Evolutionary conservation across 2,329 filamentous ascomycete genomes (phyloP), one percentile per base, ranked within the genome.

Genomic region (Colletotrichum orchidophilum): DNA sequence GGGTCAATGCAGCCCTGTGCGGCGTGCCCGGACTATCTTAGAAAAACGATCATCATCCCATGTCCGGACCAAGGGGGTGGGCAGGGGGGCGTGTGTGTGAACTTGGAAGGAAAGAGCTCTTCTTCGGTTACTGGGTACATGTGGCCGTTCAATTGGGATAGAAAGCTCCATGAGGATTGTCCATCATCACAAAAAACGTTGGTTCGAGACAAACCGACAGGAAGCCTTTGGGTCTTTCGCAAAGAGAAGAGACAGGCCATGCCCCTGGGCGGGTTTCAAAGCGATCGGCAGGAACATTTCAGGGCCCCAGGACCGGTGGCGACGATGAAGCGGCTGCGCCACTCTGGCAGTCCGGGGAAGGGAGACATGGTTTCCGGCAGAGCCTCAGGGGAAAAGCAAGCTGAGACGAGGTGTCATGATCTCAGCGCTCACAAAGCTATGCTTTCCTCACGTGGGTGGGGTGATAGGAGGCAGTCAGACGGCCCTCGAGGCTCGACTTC

Each of bases 331-430:
- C 18, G 53, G 46, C 64, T 71, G 63, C 64, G 64, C 69, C 69
- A 59, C 52, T 6, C 46, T 42, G 53, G 15, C 53, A 59, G 65
- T 63, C 64, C 64, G 69, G 69, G 69, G 64, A 71, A 65, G 61
- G 35, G 27, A 26, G 39, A 35, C 64, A 69, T 31, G 52, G 58
- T 69, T 67, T 69, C 64, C 69, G 64, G 59, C 69, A 71, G 69
- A 71, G 69, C 69, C 69, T 71, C 69, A 53, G 46, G 33, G 39
- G 58, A 13, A 29, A 39, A n/a, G 21, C 4, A 13, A 24, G 39
- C 21, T 54, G 11, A n/a, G 33, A 52, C 33, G 42, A 42, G 26
- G 18, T 61, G 42, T 33, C 27, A 24, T 35, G 42, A 31, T 49
- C 12, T 26, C 29, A 2, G 26, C 13, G 5, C 27, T 50, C 27